Conservation (phyloP, 2,329 filamentous ascomycete genomes). For the Pyrenochaeta sp. region DNA sequence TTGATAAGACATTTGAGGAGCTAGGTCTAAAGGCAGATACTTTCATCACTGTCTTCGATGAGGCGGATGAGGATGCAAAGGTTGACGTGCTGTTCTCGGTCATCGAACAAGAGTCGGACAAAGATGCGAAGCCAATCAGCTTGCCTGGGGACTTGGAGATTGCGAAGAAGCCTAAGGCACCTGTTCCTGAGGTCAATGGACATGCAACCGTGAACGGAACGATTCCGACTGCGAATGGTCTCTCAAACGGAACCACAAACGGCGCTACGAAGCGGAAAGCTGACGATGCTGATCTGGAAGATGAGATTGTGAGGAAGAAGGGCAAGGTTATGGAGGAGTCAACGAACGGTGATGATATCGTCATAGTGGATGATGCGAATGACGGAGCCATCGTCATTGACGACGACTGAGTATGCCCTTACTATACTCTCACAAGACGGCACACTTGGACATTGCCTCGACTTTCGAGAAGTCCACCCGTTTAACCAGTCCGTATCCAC, state of each 20-base stretch:
- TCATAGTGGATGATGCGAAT: constrained; percentile 43
- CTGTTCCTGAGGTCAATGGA: constrained; percentile 38
- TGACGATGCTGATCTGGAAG: constrained; percentile 52
- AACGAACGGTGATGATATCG: constrained; percentile 40
- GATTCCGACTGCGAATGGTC: constrained; percentile 36
- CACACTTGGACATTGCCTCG: background rate
- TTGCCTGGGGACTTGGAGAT: constrained; percentile 57
- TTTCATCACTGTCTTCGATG: constrained; percentile 84
- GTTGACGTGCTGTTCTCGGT: constrained; percentile 82
- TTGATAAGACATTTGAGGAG: constrained; percentile 79
- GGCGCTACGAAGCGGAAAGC: constrained; percentile 53
- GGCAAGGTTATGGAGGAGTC: constrained; percentile 50
- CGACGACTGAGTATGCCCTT: constrained; percentile 27
- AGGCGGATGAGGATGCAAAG: constrained; percentile 78
- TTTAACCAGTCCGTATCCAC: background rate
- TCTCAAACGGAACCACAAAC: constrained; percentile 23
- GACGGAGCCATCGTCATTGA: constrained; percentile 51
- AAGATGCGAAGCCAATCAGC: constrained; percentile 65
- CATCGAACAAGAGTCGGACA: constrained; percentile 59
- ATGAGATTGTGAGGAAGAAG: constrained; percentile 48
- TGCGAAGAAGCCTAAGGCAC: constrained; percentile 55
- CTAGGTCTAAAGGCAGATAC: constrained; percentile 76
- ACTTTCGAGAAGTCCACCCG: background rate
- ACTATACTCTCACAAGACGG: background rate
- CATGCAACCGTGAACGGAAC: constrained; percentile 27